phyloP scores from a whole-genome alignment of 164 flowering plant genomes.

The Vitis cinerea region DNA sequence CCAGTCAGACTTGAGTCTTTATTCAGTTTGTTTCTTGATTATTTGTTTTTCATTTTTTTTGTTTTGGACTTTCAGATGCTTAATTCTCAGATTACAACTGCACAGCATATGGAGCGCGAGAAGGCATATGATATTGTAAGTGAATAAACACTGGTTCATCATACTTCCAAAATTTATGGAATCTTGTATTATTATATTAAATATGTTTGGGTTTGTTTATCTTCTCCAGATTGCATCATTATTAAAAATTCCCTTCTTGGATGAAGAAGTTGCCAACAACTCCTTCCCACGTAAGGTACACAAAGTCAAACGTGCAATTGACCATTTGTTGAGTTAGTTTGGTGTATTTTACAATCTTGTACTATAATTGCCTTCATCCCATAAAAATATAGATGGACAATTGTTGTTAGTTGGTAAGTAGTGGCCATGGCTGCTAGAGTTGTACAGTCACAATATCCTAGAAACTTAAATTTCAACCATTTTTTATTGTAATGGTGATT shows the following conservation, averaged over 20 bases:
- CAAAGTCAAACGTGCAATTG: not conserved
- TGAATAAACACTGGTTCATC: constrained; percentile 4
- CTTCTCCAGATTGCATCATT: constrained; percentile 78
- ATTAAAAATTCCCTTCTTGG: constrained; percentile 82
- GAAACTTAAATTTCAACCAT: not conserved
- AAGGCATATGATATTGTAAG: constrained; percentile 86
- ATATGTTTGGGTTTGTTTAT: constrained; percentile 5
- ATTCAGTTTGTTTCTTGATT: not conserved
- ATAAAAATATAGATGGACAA: not conserved
- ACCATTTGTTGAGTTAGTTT: not conserved
- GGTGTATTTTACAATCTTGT: not conserved
- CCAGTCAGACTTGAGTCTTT: not conserved
- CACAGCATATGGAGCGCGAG: constrained; percentile 86
- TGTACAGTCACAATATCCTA: not conserved
- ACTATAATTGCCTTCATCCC: too few species aligned
- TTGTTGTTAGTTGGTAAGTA: not conserved
- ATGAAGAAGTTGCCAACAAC: constrained; percentile 72
- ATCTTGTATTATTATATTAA: not conserved
- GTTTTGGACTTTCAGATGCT: constrained; percentile 52
- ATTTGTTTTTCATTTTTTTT: constrained; percentile 5
- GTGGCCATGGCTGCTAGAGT: not conserved
- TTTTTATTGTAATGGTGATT: too few species aligned
- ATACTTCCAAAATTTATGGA: not conserved
- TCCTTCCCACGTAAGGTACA: constrained; percentile 74
- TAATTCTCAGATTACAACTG: constrained; percentile 76